phyloP scores from a whole-genome alignment of 495 filamentous ascomycete species.

The Aspergillus affinis region DNA sequence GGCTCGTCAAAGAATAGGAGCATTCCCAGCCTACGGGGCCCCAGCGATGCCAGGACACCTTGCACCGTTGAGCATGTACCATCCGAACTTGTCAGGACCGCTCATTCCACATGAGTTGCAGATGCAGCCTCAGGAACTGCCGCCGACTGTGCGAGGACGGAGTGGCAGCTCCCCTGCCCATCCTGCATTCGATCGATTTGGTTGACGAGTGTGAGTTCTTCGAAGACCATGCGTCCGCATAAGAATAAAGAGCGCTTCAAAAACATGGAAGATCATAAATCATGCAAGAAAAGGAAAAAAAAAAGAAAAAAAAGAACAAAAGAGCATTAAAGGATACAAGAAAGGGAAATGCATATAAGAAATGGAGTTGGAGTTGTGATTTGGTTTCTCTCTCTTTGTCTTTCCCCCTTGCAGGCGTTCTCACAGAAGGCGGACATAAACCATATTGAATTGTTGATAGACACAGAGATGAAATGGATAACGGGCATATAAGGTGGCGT shows the following conservation, averaged over 20 bases:
- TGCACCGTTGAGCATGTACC: conserved; percentile 29
- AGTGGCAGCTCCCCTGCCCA: conserved; percentile 58
- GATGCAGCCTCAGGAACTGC: conserved; percentile 18
- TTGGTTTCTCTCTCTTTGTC: background rate
- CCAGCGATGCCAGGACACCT: conserved; percentile 12
- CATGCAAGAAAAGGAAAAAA: too few species aligned
- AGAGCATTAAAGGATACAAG: background rate
- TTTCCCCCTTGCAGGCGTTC: background rate
- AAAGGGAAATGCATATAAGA: background rate
- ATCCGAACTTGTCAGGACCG: conserved; percentile 35
- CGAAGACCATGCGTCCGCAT: background rate
- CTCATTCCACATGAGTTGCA: conserved; percentile 27
- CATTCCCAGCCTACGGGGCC: conserved; percentile 17
- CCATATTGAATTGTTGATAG: background rate
- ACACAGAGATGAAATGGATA: background rate
- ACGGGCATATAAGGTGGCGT: background rate
- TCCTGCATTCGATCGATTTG: conserved; percentile 27
- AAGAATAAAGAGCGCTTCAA: background rate
- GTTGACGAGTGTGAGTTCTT: conserved; percentile 4
- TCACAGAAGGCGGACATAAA: background rate
- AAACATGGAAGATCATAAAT: background rate
- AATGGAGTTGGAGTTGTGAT: background rate
- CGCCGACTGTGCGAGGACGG: conserved; percentile 26
- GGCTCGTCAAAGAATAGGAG: conserved; percentile 26
- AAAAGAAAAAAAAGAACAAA: background rate